phyloP scores from a whole-genome alignment of 2,329 filamentous ascomycete species.

The Spiromastix sp. region DNA sequence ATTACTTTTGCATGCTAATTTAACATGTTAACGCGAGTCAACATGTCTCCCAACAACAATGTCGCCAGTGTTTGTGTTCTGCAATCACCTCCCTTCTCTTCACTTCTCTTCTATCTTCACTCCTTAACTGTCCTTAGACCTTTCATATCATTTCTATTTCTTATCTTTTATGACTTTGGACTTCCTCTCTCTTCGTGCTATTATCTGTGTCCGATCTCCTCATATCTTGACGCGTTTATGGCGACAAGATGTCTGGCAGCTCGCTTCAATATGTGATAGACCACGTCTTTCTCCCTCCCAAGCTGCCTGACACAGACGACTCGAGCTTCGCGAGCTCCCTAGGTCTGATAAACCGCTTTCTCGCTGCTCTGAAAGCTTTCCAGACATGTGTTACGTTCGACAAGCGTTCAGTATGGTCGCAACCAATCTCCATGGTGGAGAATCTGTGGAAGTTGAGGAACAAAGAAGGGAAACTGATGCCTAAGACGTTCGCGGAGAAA shows the following conservation, averaged over 20 bases:
- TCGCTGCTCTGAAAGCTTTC: slow-evolving; percentile 15
- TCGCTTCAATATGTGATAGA: slow-evolving; percentile 28
- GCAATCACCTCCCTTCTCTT: not conserved
- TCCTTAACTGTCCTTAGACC: not conserved
- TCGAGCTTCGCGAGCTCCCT: slow-evolving; percentile 18
- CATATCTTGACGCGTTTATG: not conserved
- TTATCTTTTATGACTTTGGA: not conserved
- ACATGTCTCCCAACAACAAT: too few relatives aligned
- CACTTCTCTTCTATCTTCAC: not conserved
- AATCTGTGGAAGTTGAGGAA: slow-evolving; percentile 6
- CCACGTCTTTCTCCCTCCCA: slow-evolving; percentile 40
- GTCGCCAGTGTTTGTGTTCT: too few relatives aligned
- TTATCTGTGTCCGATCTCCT: not conserved
- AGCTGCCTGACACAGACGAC: slow-evolving; percentile 34
- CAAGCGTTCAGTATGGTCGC: slow-evolving; percentile 3
- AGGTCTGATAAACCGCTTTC: slow-evolving; percentile 11
- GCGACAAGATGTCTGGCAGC: not conserved
- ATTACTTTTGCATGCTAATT: too few relatives aligned
- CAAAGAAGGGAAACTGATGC: slow-evolving; percentile 2
- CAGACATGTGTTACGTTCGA: slow-evolving; percentile 5
- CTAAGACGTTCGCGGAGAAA: slow-evolving; percentile 5
- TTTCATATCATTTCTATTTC: not conserved
- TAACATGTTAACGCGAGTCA: too few relatives aligned
- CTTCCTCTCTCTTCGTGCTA: not conserved
- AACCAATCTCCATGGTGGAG: slow-evolving; percentile 9